Evolutionary conservation across 2,329 filamentous ascomycete species (phyloP), one percentile per base, ranked within the genome.

Genomic region (Niveomyces coronatus): DNA sequence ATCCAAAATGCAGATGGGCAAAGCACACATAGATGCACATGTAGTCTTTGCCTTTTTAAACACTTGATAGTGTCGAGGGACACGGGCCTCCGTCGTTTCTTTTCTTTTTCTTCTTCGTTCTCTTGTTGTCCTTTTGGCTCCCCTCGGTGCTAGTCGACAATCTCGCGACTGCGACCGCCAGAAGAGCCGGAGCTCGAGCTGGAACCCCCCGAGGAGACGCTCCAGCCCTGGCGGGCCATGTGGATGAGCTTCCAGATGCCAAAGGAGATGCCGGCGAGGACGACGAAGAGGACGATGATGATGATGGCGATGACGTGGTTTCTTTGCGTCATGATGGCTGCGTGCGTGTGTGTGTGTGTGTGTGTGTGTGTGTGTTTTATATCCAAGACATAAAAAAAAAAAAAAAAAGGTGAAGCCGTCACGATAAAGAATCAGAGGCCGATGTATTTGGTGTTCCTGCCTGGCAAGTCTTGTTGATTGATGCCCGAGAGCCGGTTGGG

Each of bases 251-350:
- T 65, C 61, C 74, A 79, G 56, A 80, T 80, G 44, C 73, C 76
- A 49, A 79, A 79, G 7, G 71, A 68, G 39, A 80, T 73, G 42
- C 63, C 60, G 38, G 74, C 73, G 33, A 81, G 68, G 34, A 80
- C 60, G 52, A 76, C 55, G 61, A 81, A 80, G 48, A 81, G 68
- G 40, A 81, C 56, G 56, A 81, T 79, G 58, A 81, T 71, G 54
- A 81, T 80, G 56, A 81, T 66, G 49, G 76, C 76, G 57, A 81
- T 80, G 51, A 74, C 71, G 58, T 80, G 70, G 70, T 81, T 81
- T 62, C 70, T 61, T 57, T 80, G 73, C 50, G 69, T 63, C 69
- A 73, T 78, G 48, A 47, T 64, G 54, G 35, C n/a, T 57, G 54
- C 52, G 56, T 46, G 45, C 41, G 34, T 27, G 41, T 26, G 40